Conservation (phyloP, 768 basidiomycete species). For the Kondoa malvinella region DNA sequence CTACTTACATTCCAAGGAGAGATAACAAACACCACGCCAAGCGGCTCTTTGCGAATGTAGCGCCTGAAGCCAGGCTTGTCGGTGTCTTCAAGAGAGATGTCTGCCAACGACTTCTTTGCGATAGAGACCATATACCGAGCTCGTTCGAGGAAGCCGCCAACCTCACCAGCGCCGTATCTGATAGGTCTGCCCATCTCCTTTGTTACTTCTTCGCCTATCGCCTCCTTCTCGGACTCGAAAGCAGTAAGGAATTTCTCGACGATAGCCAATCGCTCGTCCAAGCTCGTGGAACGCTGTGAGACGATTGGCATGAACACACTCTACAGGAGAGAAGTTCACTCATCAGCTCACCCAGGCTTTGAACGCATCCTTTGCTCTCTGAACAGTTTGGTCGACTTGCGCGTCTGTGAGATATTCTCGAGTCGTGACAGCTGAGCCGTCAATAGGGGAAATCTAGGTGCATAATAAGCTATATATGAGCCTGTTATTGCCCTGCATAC, state of each 20-base stretch:
- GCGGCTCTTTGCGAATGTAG: conserved; percentile 62
- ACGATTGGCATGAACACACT: background rate
- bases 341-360: conserved; percentile 42
- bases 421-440: conserved; percentile 39
- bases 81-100: conserved; percentile 55
- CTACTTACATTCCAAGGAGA: conserved; percentile 73
- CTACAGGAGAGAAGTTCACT: background rate
- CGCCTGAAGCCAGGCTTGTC: conserved; percentile 69
- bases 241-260: conserved; percentile 52
- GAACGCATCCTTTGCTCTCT: conserved; percentile 49
- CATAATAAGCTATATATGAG: background rate
- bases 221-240: conserved; percentile 42
- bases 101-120: conserved; percentile 54
- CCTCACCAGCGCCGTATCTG: conserved; percentile 58
- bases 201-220: conserved; percentile 59
- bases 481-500: background rate
- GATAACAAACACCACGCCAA: conserved; percentile 75
- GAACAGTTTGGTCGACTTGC: conserved; percentile 49
- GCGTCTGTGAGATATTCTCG: conserved; percentile 46
- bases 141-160: conserved; percentile 62
- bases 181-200: conserved; percentile 88
- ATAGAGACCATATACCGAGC: conserved; percentile 71
- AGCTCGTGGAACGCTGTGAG: conserved; percentile 34
- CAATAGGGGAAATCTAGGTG: conserved; percentile 19
- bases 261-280: conserved; percentile 51